A percentile compares a stretch with the other conserved stretches of the same genome.
Conservation (phyloP, 345 rosid species). For the Orychophragmus violaceus region DNA sequence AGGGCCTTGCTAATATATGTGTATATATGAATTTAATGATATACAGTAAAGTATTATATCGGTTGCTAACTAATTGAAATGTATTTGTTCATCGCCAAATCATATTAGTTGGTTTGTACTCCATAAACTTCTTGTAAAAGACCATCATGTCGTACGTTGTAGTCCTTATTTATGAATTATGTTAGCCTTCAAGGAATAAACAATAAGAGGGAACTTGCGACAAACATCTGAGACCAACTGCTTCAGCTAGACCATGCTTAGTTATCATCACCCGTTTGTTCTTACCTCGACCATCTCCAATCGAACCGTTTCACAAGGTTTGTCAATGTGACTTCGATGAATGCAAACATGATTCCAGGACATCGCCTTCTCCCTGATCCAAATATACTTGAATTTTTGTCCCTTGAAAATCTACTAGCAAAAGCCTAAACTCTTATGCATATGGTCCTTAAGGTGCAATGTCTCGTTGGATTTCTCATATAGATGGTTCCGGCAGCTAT, state of each 20-base stretch:
- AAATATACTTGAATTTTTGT: slow-evolving; percentile 13
- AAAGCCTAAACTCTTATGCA: slow-evolving; percentile 24
- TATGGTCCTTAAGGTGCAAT: slow-evolving; percentile 3
- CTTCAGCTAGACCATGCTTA: not conserved
- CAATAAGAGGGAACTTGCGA: slow-evolving; percentile 4
- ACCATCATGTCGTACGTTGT: not conserved
- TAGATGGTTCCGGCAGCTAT: not conserved
- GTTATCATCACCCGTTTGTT: not conserved
- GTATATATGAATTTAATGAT: no score
- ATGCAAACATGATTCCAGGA: slow-evolving; percentile 10
- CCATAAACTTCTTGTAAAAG: not conserved
- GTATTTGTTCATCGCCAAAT: not conserved
- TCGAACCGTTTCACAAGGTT: slow-evolving; percentile 18
- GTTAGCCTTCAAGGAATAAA: not conserved
- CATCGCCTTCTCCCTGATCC: slow-evolving; percentile 20
- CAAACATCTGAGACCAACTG: not conserved
- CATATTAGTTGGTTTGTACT: not conserved
- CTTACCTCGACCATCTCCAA: not conserved
- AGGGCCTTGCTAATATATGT: no score
- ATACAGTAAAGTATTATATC: no score
- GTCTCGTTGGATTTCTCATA: slow-evolving; percentile 25
- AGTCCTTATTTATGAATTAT: not conserved
- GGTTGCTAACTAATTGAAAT: no score
- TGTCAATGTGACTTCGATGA: slow-evolving; percentile 1
- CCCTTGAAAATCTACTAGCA: slow-evolving; percentile 7